Base-by-base conservation (phyloP, 2,329 filamentous ascomycete species). In the Aspergillus felis region DNA sequence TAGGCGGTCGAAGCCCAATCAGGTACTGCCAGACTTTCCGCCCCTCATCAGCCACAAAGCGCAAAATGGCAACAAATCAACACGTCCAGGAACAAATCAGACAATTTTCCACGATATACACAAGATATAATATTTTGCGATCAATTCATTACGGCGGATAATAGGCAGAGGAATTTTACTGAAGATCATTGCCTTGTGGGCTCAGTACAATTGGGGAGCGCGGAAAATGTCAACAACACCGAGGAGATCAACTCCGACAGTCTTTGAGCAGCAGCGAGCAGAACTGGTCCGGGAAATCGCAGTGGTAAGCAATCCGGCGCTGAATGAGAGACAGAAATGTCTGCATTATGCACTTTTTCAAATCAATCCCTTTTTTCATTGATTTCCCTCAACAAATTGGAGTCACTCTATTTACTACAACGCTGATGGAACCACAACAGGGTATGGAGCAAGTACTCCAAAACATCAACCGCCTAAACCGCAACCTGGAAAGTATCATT, bases 401-500 rank as follows among this genome's bases (percentile, higher is more conserved):
- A 38, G 14, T 3, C 32, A 38, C 14, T 7, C 14, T 38, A 17
- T 38, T 7, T n/a, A 25, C 4, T 24, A 17, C 24, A 47, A 6
- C 6, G 3, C 44, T 47, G 44, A 47, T 24, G 22, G 44, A 14
- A 17, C 22, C 28, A 17, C 4, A 4, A 12, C 61, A 86, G 83
- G 82, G 81, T 60, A 81, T 99, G 71, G 94, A 97, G 69, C 87
- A 94, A 68, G 92, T 96, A 58, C 87, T 99, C 9, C 90, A 92
- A 67, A 97, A 96, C 69, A 91, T 97, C 75, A 99, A 97, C 78
- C 92, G 92, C 67, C 79, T 99, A 58, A 99, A 97, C 74, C 87
- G 93, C 35, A 93, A 89, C 42, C 80, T 99, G 20, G 93, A 99
- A 76, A 90, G 92, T 56, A 89, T 97, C 22, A 92, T 95, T 58